phyloP scores from a whole-genome alignment of 2,329 filamentous ascomycete species.

The Coleophoma eucalyptorum region DNA sequence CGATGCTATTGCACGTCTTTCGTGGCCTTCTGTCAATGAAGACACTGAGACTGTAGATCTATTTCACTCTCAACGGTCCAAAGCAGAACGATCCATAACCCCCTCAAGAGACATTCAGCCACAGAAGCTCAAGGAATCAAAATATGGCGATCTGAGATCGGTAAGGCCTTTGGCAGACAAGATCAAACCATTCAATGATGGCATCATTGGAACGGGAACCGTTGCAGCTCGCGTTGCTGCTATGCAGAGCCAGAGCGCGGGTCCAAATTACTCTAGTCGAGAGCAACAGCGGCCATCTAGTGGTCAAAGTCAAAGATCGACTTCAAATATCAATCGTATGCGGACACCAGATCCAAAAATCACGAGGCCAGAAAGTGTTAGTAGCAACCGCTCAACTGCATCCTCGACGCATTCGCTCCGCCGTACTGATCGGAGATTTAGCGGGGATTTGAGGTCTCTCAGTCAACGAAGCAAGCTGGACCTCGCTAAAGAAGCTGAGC shows the following conservation, averaged over 20 bases:
- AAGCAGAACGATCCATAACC: constrained; percentile 2
- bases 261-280: constrained; percentile 20
- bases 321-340: constrained; percentile 25
- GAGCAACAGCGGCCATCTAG: constrained; percentile 22
- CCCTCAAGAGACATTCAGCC: not conserved
- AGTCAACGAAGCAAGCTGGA: constrained; percentile 48
- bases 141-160: constrained; percentile 21
- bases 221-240: constrained; percentile 21
- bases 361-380: constrained; percentile 59
- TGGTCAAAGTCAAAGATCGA: constrained; percentile 20
- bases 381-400: constrained; percentile 45
- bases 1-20: constrained; percentile 30
- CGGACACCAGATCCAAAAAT: constrained; percentile 30
- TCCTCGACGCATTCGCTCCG: constrained; percentile 65
- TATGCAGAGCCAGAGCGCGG: constrained; percentile 5
- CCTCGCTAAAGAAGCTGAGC: constrained; percentile 38
- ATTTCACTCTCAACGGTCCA: constrained; percentile 26
- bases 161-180: constrained; percentile 18
- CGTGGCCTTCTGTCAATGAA: constrained; percentile 39
- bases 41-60: constrained; percentile 38
- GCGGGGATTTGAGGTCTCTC: constrained; percentile 72
- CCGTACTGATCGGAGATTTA: constrained; percentile 61
- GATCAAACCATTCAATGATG: constrained; percentile 15
- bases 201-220: constrained; percentile 16
- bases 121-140: constrained; percentile 16